Evolutionary conservation across 73 alveolate genomes (phyloP).

Genomic region (Blepharisma japonicum): DNA sequence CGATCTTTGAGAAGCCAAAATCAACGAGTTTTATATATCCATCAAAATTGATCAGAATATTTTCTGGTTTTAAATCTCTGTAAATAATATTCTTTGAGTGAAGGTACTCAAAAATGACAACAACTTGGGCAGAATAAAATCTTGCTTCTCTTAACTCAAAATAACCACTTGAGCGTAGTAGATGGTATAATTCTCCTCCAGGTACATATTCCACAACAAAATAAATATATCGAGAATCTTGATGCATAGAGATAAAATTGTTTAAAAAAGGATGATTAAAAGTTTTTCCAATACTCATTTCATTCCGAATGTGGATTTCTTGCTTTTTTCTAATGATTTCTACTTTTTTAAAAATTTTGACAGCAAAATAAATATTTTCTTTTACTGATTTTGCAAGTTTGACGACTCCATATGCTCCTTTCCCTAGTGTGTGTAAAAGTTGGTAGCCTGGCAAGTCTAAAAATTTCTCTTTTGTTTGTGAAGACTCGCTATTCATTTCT

Average conservation of each 20-base stretch:
- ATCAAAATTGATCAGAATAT: conserved; percentile 84
- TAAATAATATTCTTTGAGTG: conserved; percentile 70
- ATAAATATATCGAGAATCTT: conserved; percentile 71
- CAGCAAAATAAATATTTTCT: conserved; percentile 79
- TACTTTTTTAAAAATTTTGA: conserved; percentile 88
- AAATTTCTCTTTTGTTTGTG: no score
- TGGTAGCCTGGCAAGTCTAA: no score
- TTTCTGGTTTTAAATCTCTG: conserved; percentile 89
- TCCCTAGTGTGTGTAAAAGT: no score
- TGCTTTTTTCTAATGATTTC: conserved; percentile 90
- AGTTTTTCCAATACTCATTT: conserved; percentile 69
- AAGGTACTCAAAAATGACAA: conserved; percentile 64
- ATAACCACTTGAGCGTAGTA: conserved; percentile 65
- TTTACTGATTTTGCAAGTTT: conserved; percentile 77
- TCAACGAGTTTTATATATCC: conserved; percentile 92
- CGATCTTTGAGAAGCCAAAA: conserved; percentile 94
- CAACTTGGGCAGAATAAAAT: conserved; percentile 66
- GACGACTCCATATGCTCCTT: conserved; percentile 88
- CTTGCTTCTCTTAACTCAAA: conserved; percentile 59
- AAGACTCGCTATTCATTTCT: no score
- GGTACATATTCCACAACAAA: conserved; percentile 69
- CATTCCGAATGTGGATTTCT: conserved; percentile 87
- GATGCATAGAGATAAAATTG: conserved; percentile 44
- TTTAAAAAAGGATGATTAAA: conserved; percentile 86
- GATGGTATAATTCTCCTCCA: conserved; percentile 84